phyloP scores from a whole-genome alignment of 169 alveolate genomes.

The Plasmodium reichenowi region DNA sequence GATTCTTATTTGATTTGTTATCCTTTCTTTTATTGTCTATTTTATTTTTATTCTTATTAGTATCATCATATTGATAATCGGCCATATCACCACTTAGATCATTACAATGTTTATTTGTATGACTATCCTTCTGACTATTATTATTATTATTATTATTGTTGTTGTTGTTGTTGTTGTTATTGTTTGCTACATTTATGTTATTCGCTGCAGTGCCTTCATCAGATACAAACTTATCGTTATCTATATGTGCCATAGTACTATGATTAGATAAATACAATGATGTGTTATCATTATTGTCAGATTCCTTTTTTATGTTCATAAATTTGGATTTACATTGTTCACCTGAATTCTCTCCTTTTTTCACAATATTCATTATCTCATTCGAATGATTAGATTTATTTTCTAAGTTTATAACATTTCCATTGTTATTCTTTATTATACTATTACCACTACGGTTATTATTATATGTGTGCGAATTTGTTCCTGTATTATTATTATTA shows the following conservation, averaged over 20 bases:
- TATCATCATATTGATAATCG: not conserved
- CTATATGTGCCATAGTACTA: constrained; percentile 15
- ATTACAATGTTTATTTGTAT: not conserved
- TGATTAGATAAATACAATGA: constrained; percentile 25
- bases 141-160: not conserved
- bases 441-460: not conserved
- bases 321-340: constrained; percentile 12
- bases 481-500: not conserved
- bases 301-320: constrained; percentile 16
- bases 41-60: constrained; percentile 1
- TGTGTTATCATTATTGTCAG: not conserved
- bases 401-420: not conserved
- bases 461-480: not conserved
- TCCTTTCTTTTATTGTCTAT: not conserved
- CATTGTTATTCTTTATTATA: not conserved
- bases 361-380: not conserved
- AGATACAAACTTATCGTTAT: constrained; percentile 16
- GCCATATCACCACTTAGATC: not conserved
- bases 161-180: not conserved
- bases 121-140: not conserved
- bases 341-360: constrained; percentile 1
- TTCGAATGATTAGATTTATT: not conserved
- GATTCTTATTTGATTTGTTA: not conserved
- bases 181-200: not conserved
- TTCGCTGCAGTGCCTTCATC: not conserved